Base-by-base conservation (phyloP, 805 yeast genomes). In the Hanseniaspora lindneri region DNA sequence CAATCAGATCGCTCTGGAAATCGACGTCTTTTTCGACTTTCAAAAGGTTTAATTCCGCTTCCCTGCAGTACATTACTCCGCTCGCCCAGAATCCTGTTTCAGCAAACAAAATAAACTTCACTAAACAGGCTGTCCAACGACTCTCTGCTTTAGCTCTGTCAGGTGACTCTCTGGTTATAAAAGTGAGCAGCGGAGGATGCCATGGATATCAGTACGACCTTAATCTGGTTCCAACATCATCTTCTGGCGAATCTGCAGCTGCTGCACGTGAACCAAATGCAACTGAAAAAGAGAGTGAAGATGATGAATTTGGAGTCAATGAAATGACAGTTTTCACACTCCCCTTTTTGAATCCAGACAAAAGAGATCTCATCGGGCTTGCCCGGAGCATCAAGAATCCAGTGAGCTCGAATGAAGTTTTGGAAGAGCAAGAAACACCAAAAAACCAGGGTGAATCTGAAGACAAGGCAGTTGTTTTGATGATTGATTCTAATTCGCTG, bases 151-250 rank as follows among this genome's bases (percentile, higher is more conserved):
- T 44, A 2, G 25, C 49, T 7, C 27, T 27, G 4, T 36, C 40
- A 17, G 42, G 42, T 23, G 49, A 44, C 20, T 44, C 49, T 20
- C 24, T 44, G 6, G 17, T 24, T 9, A 76, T 89, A 3, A 67
- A 71, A 11, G 96, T 92, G 9, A 96, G 87, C 56, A 82, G 94
- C 58, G 98, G 98, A 9, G 98, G 98, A 1, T 92, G 98, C 62
- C 98, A 92, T 63, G 98, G 98, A 17, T 92, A 85, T 65, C 97
- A 92, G 64, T 92, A 92, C 60, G 74, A 81, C 54, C 67, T 92
- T 58, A 73, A 77, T 47, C 69, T 92, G 39, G 71, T 78, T 3
- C 72, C 73, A 51, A 54, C 67, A 37, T 50, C 52, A 4, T 43
- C 41, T 10, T 28, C 9, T n/a, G 25, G 37, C 11, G 35, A 21